Base-by-base conservation (phyloP, 345 rosid species). In the Citrus unshiu region DNA sequence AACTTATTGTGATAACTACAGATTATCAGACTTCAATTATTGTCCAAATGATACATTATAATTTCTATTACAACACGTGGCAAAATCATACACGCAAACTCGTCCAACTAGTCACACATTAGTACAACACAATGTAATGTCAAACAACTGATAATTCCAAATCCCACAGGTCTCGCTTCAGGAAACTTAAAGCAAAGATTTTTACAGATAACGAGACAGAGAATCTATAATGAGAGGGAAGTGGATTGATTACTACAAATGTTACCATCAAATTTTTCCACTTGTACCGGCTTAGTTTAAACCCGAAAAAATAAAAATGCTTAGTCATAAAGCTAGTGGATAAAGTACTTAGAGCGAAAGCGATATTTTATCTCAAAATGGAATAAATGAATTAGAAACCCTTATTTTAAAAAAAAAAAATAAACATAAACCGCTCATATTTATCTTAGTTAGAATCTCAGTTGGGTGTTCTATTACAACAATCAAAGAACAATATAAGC, bases 281-380 rank as follows among this genome's bases (percentile, higher is more conserved):
- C 71, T 3, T 64, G 71, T 6, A 22, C n/a, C 8, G 21, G 25
- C n/a, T 49, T 46, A 25, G 14, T 16, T 22, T 46, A 51, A 51
- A 18, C 19, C 16, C 51, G 2, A 54, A 54, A 54, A 59, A 9
- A n/a, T 6, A 30, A 65, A 65, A 34, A 8, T 10, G 76, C 35
- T 35, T 30, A 37, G 76, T 35, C 51, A 58, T 58, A 74, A 74
- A 74, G 68, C 77, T 40, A 14, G 37, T 43, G 66, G 51, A 60
- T 35, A 59, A 73, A 35, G 57, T 13, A n/a, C 18, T 12, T 6
- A 22, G 6, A 59, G 13, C 24, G 76, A 73, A 73, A 73, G 66
- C n/a, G 66, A 58, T 73, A 22, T 30, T 27, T 9, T 29, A 3
- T 27, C 12, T 40, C 25, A 2, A n/a, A 46, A 46, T 12, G 51